phyloP scores from a whole-genome alignment of 805 yeast genomes.

The Danielozyma ontarioensis region DNA sequence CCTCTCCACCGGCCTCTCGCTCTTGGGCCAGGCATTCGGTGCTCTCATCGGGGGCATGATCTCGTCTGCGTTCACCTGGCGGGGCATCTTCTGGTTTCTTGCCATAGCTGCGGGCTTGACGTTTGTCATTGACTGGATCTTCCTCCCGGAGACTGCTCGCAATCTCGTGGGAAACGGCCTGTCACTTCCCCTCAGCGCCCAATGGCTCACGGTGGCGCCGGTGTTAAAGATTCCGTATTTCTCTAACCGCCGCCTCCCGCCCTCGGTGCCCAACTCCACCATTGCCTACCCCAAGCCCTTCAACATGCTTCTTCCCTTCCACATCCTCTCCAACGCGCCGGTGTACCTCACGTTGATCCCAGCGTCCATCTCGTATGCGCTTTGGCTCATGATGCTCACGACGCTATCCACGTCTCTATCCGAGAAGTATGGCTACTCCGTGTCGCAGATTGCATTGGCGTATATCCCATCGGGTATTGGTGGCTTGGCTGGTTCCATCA shows the following conservation, averaged over 20 bases:
- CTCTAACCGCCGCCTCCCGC: background rate
- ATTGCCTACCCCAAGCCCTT: slow-evolving; percentile 2
- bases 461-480: slow-evolving; percentile 4
- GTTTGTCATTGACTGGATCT: background rate
- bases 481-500: slow-evolving; percentile 1
- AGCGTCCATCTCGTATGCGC: slow-evolving; percentile 57
- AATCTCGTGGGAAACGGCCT: slow-evolving; percentile 1
- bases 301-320: slow-evolving; percentile 26
- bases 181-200: slow-evolving; percentile 1
- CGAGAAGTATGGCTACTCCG: slow-evolving; percentile 34
- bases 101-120: slow-evolving; percentile 2
- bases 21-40: slow-evolving; percentile 4
- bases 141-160: slow-evolving; percentile 3
- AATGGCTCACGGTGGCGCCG: slow-evolving; percentile 2
- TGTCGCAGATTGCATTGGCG: slow-evolving; percentile 2
- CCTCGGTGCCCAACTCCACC: background rate
- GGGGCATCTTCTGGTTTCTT: slow-evolving; percentile 5
- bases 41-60: slow-evolving; percentile 2
- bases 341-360: slow-evolving; percentile 50
- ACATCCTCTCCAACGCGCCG: slow-evolving; percentile 38
- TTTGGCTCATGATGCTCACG: slow-evolving; percentile 68
- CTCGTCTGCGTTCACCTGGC: slow-evolving; percentile 3
- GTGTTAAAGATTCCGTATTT: background rate
- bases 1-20: slow-evolving; percentile 2
- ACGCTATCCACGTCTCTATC: slow-evolving; percentile 55